Evolutionary conservation across 148 eudicot species (phyloP), one percentile per base, ranked within the genome.

Genomic region (Spergularia bocconei): DNA sequence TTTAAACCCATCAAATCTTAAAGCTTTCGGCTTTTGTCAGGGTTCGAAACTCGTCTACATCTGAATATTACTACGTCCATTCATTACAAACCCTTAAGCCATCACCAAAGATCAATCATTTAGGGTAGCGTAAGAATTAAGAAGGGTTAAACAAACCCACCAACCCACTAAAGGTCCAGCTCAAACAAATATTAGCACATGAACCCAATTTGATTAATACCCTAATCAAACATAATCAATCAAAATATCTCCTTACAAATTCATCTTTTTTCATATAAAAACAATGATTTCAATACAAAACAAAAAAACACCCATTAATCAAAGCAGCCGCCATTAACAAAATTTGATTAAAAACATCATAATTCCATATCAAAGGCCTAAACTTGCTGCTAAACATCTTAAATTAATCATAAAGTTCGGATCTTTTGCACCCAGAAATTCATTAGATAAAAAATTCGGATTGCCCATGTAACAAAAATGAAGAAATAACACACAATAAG

Each of bases 1-100:
- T 23, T 5, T 19, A 58, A n/a, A 19, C 33, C 33, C 62, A n/a
- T 20, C 7, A 5, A 5, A 55, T 55, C 7, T 15, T 55, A 54
- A 54, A 5, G 17, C 11, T 13, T 54, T 54, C 15, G 57, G 33
- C 33, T 41, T 41, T 41, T 39, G 44, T 6, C 9, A 44, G 17
- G 19, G 71, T 68, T 13, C 57, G 57, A 50, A 68, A 68, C 57
- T 56, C 25, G 71, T 68, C 39, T 2, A 21, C n/a, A 50, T 50
- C 71, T 50, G 6, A 13, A 48, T 65, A 65, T 7, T 17, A 50
- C 66, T 65, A 48, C 29, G 33, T 11, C 48, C 11, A n/a, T 13
- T 19, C n/a, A 38, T 63, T 14, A 16, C 17, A 14, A 63, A 36
- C 67, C 50, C 47, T 63, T 64, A 33, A 44, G 25, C 3, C 2